phyloP scores from a whole-genome alignment of 2,329 filamentous ascomycete species.

The Aspergillus terreus region DNA sequence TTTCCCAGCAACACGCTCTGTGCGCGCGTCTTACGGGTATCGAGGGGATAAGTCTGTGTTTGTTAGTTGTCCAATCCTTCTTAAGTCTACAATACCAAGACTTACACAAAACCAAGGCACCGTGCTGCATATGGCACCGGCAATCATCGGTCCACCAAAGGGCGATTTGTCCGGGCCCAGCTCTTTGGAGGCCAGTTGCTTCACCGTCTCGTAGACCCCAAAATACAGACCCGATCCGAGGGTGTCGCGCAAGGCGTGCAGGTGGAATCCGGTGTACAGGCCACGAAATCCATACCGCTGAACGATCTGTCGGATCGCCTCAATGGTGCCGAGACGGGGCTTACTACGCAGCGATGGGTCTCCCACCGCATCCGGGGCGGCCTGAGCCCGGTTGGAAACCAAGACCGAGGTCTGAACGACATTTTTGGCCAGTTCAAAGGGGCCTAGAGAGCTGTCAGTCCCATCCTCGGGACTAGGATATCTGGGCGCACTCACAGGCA shows the following conservation, averaged over 20 bases:
- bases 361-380: constrained; percentile 30
- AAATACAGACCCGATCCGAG: constrained; percentile 47
- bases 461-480: neutral
- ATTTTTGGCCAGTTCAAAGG: constrained; percentile 48
- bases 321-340: constrained; percentile 40
- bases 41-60: constrained; percentile 44
- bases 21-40: constrained; percentile 48
- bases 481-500: constrained; percentile 37
- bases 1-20: constrained; percentile 46
- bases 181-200: constrained; percentile 43
- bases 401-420: constrained; percentile 48
- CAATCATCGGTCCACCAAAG: constrained; percentile 42
- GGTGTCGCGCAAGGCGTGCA: constrained; percentile 44
- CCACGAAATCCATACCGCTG: constrained; percentile 41
- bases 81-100: neutral
- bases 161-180: constrained; percentile 41
- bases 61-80: constrained; percentile 3
- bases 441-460: constrained; percentile 27
- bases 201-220: constrained; percentile 45
- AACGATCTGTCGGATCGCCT: constrained; percentile 42
- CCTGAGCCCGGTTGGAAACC: constrained; percentile 40
- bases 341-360: constrained; percentile 34
- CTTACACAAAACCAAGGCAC: constrained; percentile 46
- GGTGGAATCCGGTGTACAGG: constrained; percentile 44
- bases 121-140: constrained; percentile 46